Percentiles rank a stretch among this genome's conserved stretches.
Conservation (phyloP, 75 land plant genomes). For the Selaginella moellendorffii region DNA sequence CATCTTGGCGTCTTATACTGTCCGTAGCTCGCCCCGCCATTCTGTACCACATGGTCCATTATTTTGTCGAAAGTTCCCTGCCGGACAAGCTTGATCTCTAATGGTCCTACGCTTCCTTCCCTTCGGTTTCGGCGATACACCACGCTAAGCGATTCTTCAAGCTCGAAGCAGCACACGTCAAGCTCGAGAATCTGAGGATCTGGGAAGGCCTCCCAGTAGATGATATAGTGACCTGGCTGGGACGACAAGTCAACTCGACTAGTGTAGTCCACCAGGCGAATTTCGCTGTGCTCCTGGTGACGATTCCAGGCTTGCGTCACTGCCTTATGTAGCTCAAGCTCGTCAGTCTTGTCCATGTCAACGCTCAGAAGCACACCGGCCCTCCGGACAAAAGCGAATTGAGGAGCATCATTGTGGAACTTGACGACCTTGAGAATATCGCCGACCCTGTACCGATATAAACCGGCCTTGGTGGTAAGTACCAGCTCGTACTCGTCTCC, state of each 20-base stretch:
- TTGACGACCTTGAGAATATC: slow-evolving; percentile 58
- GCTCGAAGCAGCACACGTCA: neutral
- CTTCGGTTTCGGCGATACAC: neutral
- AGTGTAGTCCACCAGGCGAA: neutral
- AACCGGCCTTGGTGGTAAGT: slow-evolving; percentile 22
- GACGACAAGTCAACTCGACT: neutral
- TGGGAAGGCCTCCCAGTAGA: neutral
- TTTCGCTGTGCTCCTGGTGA: too few species aligned
- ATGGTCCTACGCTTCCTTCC: neutral
- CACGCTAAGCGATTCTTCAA: neutral
- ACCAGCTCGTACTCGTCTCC: neutral
- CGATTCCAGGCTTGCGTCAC: too few species aligned
- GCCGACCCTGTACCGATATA: slow-evolving; percentile 59
- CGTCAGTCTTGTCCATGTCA: too few species aligned
- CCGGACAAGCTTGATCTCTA: neutral
- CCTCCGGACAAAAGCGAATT: slow-evolving; percentile 41
- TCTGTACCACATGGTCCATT: neutral
- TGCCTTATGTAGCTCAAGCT: too few species aligned
- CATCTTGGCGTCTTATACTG: too few species aligned
- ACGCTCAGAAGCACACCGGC: slow-evolving; percentile 44
- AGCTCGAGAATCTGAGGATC: neutral
- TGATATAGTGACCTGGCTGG: too few species aligned
- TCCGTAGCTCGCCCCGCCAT: too few species aligned
- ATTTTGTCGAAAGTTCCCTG: neutral
- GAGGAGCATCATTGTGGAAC: slow-evolving; percentile 50